Evolutionary conservation across 805 yeast species (phyloP), one percentile per base, ranked within the genome.

Genomic region (Starmerella tilneyi): DNA sequence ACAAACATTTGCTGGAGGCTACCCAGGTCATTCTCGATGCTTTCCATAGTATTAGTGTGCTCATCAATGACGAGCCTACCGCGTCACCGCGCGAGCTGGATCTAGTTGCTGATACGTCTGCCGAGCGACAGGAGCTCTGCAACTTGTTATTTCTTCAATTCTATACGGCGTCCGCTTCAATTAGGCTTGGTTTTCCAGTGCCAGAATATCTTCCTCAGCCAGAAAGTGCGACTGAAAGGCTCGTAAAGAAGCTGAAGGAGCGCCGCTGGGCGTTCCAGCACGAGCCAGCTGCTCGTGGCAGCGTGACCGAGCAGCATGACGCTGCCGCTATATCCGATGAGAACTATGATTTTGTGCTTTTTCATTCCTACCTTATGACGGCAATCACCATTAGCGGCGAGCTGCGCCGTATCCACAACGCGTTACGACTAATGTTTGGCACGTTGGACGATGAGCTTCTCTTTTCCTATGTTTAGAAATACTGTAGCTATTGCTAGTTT

Each of bases 131-230:
- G 11, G 94, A 84, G 56, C 65, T 84, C 16, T 82, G 81, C 56
- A 78, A 79, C 50, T 63, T 89, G 16, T 73, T 84, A 2, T 84
- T 84, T 52, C 64, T 84, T 48, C 76, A 81, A 6, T 84, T 84
- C 59, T 84, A 84, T 64, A 57, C 66, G 36, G 60, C 59, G 21
- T 58, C 94, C 2, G 77, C 89, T 9, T 81, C 94, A 0, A 68
- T 84, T 65, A 72, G 76, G 34, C 64, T 84, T 9, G 85, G 86
- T 3, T 75, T 82, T 46, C 94, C 94, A 2, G 58, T 84, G 20
- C 94, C 94, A 0, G 74, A 72, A 20, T 78, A 78, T 53, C 79
- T 88, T 1, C 89, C 92, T 0, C 77, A 84, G 0, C 79, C 85
- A 0, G 82, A 75, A 34, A 82, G 79, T 57, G 79, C 92, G 0